A percentile compares a stretch with the other conserved stretches of the same genome.
Conservation (phyloP, 139 green algal species). For the Picochlorum sp. region DNA sequence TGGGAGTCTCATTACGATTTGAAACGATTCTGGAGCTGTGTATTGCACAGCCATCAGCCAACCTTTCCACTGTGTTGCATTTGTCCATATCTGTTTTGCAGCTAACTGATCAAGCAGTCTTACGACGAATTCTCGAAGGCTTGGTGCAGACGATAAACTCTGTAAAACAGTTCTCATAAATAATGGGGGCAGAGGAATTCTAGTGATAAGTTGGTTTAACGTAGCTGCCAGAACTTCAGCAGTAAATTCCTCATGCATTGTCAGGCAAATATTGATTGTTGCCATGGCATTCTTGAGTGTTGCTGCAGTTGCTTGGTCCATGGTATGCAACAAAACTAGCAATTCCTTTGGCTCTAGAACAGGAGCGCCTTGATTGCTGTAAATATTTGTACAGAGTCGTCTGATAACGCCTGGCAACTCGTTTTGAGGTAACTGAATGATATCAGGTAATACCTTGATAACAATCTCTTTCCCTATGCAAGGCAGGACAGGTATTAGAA, state of each 20-base stretch:
- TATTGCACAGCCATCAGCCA: constrained; percentile 60
- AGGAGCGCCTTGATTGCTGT: background rate
- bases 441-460: constrained; percentile 22
- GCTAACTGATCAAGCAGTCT: constrained; percentile 53
- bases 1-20: constrained; percentile 42
- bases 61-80: constrained; percentile 60
- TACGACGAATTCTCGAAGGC: constrained; percentile 37
- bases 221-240: constrained; percentile 13
- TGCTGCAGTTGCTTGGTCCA: constrained; percentile 17
- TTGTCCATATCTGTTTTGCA: constrained; percentile 51
- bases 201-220: constrained; percentile 20
- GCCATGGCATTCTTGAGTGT: constrained; percentile 37
- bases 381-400: constrained; percentile 4
- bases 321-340: constrained; percentile 45
- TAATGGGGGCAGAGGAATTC: constrained; percentile 19
- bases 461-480: constrained; percentile 18
- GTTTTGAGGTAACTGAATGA: constrained; percentile 16
- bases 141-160: constrained; percentile 34
- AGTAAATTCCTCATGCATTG: constrained; percentile 8
- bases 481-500: constrained; percentile 25
- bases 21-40: constrained; percentile 43
- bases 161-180: constrained; percentile 45
- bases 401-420: constrained; percentile 12
- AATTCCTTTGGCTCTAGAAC: constrained; percentile 48
- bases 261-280: constrained; percentile 46